A percentile compares a stretch with the other conserved stretches of the same genome.
Conservation (phyloP, 371 early-diverging fungal genomes). For the Mucor saturninus region DNA sequence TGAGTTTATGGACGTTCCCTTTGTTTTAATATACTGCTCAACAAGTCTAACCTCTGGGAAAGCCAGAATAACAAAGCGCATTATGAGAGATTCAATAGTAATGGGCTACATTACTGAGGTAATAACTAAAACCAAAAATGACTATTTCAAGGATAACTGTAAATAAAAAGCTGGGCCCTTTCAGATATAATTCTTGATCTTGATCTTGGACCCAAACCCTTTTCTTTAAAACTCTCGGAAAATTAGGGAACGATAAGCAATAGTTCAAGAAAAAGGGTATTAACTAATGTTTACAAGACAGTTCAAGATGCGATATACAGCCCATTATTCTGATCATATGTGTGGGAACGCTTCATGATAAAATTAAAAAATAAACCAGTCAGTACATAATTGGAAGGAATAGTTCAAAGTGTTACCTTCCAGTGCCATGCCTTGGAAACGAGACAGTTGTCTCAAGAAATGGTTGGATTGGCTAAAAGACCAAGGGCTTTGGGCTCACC, state of each 20-base stretch:
- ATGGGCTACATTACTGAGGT: slow-evolving; percentile 9
- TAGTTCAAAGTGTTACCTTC: slow-evolving; percentile 16
- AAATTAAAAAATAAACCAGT: slow-evolving; percentile 6
- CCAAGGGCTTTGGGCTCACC: slow-evolving; percentile 18
- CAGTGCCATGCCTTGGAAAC: slow-evolving; percentile 14
- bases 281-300: slow-evolving; percentile 15
- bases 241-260: slow-evolving; percentile 14
- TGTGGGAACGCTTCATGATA: slow-evolving; percentile 5
- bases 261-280: slow-evolving; percentile 18
- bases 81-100: slow-evolving; percentile 18
- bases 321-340: slow-evolving; percentile 12
- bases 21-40: slow-evolving; percentile 8
- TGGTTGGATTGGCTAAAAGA: slow-evolving; percentile 21
- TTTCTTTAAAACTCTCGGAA: slow-evolving; percentile 13
- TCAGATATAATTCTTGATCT: slow-evolving; percentile 15
- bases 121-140: slow-evolving; percentile 4
- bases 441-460: slow-evolving; percentile 15
- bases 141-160: slow-evolving; percentile 15
- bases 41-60: slow-evolving; percentile 11
- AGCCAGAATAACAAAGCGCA: slow-evolving; percentile 15
- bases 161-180: slow-evolving; percentile 16
- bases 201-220: slow-evolving; percentile 14
- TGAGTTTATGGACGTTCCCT: slow-evolving; percentile 5
- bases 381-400: slow-evolving; percentile 7
- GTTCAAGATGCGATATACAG: slow-evolving; percentile 17